Evolutionary conservation across 1,139 yeast genomes (phyloP).

Genomic region (Pichia sp.): DNA sequence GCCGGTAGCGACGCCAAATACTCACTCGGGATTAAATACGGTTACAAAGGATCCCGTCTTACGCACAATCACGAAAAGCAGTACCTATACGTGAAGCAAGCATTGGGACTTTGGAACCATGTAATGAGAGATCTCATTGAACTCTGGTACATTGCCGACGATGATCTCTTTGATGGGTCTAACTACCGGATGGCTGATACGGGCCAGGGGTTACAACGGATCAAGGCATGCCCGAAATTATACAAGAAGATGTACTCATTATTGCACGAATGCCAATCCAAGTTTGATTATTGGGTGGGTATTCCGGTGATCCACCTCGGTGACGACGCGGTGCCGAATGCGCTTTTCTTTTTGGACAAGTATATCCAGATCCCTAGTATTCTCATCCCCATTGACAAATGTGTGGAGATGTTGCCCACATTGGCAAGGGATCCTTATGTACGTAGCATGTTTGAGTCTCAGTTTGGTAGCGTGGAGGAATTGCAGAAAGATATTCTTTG

Average conservation of each 20-base stretch:
- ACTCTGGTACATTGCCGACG: slow-evolving; percentile 67
- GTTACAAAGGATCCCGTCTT: slow-evolving; percentile 57
- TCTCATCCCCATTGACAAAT: slow-evolving; percentile 58
- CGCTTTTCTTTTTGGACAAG: slow-evolving; percentile 65
- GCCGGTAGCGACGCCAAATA: slow-evolving; percentile 29
- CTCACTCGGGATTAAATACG: slow-evolving; percentile 56
- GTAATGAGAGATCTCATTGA: slow-evolving; percentile 68
- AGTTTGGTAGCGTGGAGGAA: slow-evolving; percentile 47
- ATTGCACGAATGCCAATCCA: slow-evolving; percentile 50
- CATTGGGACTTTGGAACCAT: slow-evolving; percentile 62
- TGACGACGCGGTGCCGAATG: slow-evolving; percentile 74
- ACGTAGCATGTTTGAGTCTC: slow-evolving; percentile 42
- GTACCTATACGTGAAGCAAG: slow-evolving; percentile 62
- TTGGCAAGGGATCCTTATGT: slow-evolving; percentile 41
- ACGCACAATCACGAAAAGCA: slow-evolving; percentile 66
- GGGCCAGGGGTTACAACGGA: slow-evolving; percentile 70
- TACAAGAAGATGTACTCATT: slow-evolving; percentile 63
- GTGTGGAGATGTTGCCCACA: slow-evolving; percentile 45
- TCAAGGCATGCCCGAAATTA: slow-evolving; percentile 61
- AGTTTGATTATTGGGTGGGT: slow-evolving; percentile 65
- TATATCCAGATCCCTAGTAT: slow-evolving; percentile 71
- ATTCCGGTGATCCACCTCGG: slow-evolving; percentile 71
- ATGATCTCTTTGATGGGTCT: slow-evolving; percentile 47
- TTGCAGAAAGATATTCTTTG: slow-evolving; percentile 47
- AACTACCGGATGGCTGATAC: slow-evolving; percentile 57